A percentile compares a stretch with the other conserved stretches of the same genome.
These are phyloP conservation scores for Hsuehochloa calcarea DNA, from an alignment of 176 grass and related monocot genomes.

Conservation along the genomic window DNA sequence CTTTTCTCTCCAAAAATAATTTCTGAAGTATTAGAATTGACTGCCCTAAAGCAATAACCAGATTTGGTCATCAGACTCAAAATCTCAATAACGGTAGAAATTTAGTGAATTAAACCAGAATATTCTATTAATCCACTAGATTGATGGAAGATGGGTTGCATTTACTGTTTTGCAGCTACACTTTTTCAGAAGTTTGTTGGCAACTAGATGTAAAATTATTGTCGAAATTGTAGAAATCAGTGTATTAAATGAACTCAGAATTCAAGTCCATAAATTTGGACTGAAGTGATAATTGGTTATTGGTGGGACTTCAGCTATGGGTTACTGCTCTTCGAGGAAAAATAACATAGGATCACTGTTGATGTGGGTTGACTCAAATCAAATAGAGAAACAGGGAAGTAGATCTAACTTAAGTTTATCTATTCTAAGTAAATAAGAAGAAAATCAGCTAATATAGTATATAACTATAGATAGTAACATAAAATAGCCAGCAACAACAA, in stretches of 20 bases:
- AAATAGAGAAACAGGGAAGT: not conserved
- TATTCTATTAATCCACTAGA: not conserved
- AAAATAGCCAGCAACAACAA: not conserved
- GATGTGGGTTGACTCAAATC: not conserved
- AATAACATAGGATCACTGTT: not conserved
- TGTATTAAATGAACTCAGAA: not conserved
- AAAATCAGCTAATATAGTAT: not conserved
- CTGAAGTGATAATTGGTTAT: not conserved
- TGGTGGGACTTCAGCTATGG: not conserved
- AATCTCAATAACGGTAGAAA: not conserved
- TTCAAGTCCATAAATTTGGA: not conserved
- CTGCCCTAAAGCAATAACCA: not conserved
- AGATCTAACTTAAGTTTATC: not conserved
- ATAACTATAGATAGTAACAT: not conserved
- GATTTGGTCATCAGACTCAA: not conserved
- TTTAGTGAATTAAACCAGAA: not conserved
- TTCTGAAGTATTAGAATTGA: not conserved
- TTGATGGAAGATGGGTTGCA: not conserved
- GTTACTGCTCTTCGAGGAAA: not conserved
- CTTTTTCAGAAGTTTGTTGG: slow-evolving; percentile 8
- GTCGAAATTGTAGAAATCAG: not conserved
- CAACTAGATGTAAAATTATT: not conserved
- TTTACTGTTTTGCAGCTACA: not conserved
- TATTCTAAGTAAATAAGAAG: not conserved
- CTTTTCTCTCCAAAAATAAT: not conserved